Evolutionary conservation across 2,329 filamentous ascomycete species (phyloP), one percentile per base, ranked within the genome.

Genomic region (Aspergillus uvarum): DNA sequence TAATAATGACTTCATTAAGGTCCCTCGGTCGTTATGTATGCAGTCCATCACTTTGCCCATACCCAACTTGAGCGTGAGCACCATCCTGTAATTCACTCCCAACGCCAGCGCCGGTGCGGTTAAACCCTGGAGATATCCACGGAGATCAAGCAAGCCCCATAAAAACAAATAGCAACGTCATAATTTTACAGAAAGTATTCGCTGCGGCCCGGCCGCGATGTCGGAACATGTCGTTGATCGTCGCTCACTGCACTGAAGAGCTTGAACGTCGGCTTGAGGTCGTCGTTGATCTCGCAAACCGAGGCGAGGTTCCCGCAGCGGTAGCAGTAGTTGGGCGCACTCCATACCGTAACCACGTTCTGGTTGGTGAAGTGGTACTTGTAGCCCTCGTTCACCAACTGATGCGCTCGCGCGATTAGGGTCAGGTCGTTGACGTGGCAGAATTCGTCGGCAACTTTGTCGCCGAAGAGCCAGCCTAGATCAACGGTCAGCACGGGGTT

Each of bases 321-420:
- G 83, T 99, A 98, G 82, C 94, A 98, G 83, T 98, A 98, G 77
- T 94, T 94, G 62, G 90, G 90, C 47, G 90, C 90, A 87, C 72
- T 86, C 83, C 87, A 90, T 24, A 90, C 87, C 1, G 87, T 90
- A 19, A 96, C 93, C 47, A 97, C 93, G 12, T 96, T 96, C 79
- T 95, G 94, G 75, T 96, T 91, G 56, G 89, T 85, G 78, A 98
- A 98, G 74, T 98, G 94, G 75, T 96, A 98, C 86, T 91, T 91
- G 80, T 89, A 91, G 59, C 88, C 88, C 76, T 91, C 88, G 68
- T 91, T 90, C 64, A 91, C 89, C 22, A 91, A 80, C 72, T 91
- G 88, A 77, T 91, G 88, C 12, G 88, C 88, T 69, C 88, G 83
- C 24, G 88, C 88, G 70, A 91, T 90, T 61, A 91, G 81, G 61